Percentiles rank a stretch among this genome's conserved stretches.
Evolutionary conservation across 805 yeast genomes (phyloP).

Genomic region (Metschnikowia lunata): DNA sequence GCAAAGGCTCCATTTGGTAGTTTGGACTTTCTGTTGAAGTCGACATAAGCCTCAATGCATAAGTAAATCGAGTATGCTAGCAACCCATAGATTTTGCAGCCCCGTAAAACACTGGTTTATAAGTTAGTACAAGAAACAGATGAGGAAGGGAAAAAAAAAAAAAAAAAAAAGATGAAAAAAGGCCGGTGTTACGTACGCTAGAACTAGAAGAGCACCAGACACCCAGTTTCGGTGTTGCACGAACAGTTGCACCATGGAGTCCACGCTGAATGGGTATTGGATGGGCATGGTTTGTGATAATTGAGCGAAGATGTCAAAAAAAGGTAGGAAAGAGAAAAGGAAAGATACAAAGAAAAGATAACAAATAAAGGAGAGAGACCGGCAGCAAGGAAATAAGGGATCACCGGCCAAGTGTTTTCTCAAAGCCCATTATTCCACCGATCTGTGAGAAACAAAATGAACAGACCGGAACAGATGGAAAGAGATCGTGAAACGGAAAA

Average conservation of each 20-base stretch:
- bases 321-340: too few relatives aligned
- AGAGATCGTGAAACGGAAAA: too few relatives aligned
- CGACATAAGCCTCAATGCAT: slow-evolving; percentile 1
- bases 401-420: too few relatives aligned
- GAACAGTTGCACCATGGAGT: slow-evolving; percentile 3
- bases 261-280: slow-evolving; percentile 8
- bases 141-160: too few relatives aligned
- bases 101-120: slow-evolving; percentile 1
- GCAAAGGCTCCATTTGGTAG: slow-evolving; percentile 2
- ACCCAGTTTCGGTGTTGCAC: background rate
- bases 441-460: too few relatives aligned
- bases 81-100: background rate
- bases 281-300: slow-evolving; percentile 1
- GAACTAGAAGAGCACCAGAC: background rate
- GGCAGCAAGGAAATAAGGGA: too few relatives aligned
- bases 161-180: too few relatives aligned
- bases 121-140: background rate
- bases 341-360: too few relatives aligned
- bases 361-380: too few relatives aligned
- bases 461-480: too few relatives aligned
- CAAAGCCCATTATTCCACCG: too few relatives aligned
- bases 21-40: slow-evolving; percentile 2
- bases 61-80: background rate
- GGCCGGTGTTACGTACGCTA: slow-evolving; percentile 6
- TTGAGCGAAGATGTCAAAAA: too few relatives aligned